Evolutionary conservation across 2,329 filamentous ascomycete genomes (phyloP), one percentile per base, ranked within the genome.

Genomic region (Tolypocladium inflatum): DNA sequence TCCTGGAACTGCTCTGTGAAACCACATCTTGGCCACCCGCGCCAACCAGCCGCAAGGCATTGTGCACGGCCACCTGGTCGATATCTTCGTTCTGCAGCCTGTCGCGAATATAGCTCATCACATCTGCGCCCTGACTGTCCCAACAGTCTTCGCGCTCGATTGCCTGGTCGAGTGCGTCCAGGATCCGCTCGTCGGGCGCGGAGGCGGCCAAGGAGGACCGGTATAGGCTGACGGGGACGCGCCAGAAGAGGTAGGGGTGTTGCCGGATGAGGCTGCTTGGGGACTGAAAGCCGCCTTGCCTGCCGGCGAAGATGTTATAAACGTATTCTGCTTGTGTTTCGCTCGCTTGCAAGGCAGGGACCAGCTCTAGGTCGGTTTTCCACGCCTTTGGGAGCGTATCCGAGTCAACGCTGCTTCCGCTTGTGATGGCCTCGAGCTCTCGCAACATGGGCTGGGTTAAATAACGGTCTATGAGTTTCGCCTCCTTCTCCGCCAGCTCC

Each of bases 191-290:
- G 35, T 67, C 61, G 8, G 61, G 63, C 5, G 21, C 37, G 37
- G 60, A 61, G 17, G 62, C 59, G 9, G 61, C 61, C 7, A 73
- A 61, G 15, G 68, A 66, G 4, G 59, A 55, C 9, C 59, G 60
- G 63, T 74, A 74, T 26, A 67, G 54, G 8, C 48, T 38, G n/a
- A 58, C 54, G 1, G 71, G 71, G 23, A 73, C 67, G 4, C 70
- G 67, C 71, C 72, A 76, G 60, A 76, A 68, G 50, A 75, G 68
- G 57, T 74, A 73, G 1, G 73, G 72, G 37, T 73, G 68, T 10
- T 67, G 62, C 11, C 57, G 63, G 39, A 71, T 54, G 5, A 73
- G 59, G 11, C 59, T 54, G 9, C 57, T 58, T 0, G 62, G 57
- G 38, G 56, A 57, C 15, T 64, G 63, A 50, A 70, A 64, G 23